These are phyloP conservation scores for Pseudogymnoascus sp. DNA, from an alignment of 2,329 filamentous ascomycete genomes.

Conservation along the genomic window DNA sequence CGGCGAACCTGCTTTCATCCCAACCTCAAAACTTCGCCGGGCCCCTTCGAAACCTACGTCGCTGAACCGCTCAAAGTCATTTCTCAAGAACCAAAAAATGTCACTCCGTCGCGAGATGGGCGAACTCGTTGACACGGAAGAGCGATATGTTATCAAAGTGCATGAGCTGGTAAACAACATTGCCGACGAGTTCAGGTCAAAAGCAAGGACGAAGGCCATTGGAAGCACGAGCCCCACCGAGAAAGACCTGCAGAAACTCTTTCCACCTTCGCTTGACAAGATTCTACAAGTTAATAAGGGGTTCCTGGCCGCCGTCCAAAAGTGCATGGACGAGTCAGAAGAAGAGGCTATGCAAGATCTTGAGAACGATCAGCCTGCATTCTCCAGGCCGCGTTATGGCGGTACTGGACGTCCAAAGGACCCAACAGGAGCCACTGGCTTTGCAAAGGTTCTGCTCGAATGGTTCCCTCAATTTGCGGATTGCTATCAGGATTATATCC, in stretches of 20 bases:
- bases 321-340: conserved; percentile 75
- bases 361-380: conserved; percentile 48
- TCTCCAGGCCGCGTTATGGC: conserved; percentile 39
- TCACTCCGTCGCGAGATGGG: conserved; percentile 80
- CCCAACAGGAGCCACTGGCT: conserved; percentile 67
- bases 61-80: conserved; percentile 68
- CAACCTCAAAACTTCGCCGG: conserved; percentile 74
- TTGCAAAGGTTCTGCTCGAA: conserved; percentile 75
- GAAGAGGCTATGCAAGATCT: conserved; percentile 72
- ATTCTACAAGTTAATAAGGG: conserved; percentile 76
- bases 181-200: conserved; percentile 70
- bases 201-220: conserved; percentile 50
- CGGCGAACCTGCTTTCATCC: conserved; percentile 78
- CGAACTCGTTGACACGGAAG: conserved; percentile 88
- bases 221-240: conserved; percentile 65
- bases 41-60: conserved; percentile 82
- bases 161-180: conserved; percentile 75
- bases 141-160: conserved; percentile 85
- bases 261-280: conserved; percentile 70
- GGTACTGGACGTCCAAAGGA: conserved; percentile 51
- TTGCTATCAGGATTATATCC: conserved; percentile 89
- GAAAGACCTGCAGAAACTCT: conserved; percentile 66
- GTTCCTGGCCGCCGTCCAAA: conserved; percentile 70
- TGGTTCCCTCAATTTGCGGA: conserved; percentile 92
- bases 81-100: conserved; percentile 74